Conservation (phyloP, 2,329 filamentous ascomycete genomes). For the Tricladium varicosporioides region DNA sequence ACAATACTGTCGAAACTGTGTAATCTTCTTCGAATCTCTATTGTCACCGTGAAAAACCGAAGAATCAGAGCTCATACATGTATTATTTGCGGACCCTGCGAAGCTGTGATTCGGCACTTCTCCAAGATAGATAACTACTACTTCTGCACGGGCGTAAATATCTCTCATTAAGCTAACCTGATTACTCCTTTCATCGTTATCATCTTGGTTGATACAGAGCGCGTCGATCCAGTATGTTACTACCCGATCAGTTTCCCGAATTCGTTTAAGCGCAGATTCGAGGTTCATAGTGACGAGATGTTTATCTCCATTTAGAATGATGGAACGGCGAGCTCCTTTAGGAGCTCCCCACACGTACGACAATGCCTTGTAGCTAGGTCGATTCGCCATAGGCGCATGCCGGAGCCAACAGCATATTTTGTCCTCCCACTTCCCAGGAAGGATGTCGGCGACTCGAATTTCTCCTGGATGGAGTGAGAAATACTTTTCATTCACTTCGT, state of each 20-base stretch:
- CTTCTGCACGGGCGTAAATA: conserved; percentile 3
- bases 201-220: conserved; percentile 11
- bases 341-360: conserved; percentile 13
- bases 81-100: background rate
- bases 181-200: conserved; percentile 8
- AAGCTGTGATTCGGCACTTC: conserved; percentile 4
- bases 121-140: conserved; percentile 14
- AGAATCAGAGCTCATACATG: too few relatives aligned
- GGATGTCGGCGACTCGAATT: background rate
- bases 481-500: too few relatives aligned
- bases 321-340: conserved; percentile 2
- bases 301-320: background rate
- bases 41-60: background rate
- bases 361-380: conserved; percentile 7
- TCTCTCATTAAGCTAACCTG: conserved; percentile 13
- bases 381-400: background rate
- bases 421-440: background rate
- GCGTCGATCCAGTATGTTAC: background rate
- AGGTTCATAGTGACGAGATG: conserved; percentile 8
- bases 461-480: background rate
- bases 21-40: background rate
- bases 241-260: background rate
- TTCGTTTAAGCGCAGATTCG: conserved; percentile 6
- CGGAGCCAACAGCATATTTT: background rate
- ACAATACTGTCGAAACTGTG: too few relatives aligned